Base-by-base conservation (phyloP, 768 basidiomycete genomes). In the Phylloporus scabripes region DNA sequence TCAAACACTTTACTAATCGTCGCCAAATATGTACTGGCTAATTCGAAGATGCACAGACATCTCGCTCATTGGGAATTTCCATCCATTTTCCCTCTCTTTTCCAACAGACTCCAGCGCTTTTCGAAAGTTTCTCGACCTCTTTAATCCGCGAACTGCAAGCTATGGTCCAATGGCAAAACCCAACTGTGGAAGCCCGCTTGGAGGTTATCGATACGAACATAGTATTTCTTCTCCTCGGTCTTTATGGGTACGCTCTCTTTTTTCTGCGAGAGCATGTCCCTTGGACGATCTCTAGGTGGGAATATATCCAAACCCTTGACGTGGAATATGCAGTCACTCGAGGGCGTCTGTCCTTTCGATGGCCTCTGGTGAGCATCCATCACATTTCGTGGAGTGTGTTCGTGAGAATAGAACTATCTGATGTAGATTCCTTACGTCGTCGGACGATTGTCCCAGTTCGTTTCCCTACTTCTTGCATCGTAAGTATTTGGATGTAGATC, bases 281-380 rank as follows among this genome's bases (percentile, higher is more conserved):
- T 17, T 23, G 14, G 42, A 34, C 18, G 0, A 17, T 39, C n/a
- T 12, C 3, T 21, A 63, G 64, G 3, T 65, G 64, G 66, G 59
- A 63, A 12, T 65, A 61, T 31, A 6, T 66, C 2, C 39, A 44
- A 10, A 55, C 57, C 2, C 40, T 55, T 11, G 46, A 50, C 1
- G 49, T 61, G 4, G 66, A 67, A 42, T 57, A 48, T 9, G 61
- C 55, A 4, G 45, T 67, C 24, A 31, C 67, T 31, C 57, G 55
- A 33, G 42, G 57, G 5, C 59, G 53, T n/a, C 14, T 57, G 3
- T 6, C 61, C 15, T 67, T 65, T 28, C 49, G 53, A 26, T 68
- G 59, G 66, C 18, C 56, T 21, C 45, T 65, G 36, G 66, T 65
- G 33, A 52, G 59, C 45, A 18, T 17, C 15, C 9, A 7, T 4